Percentiles rank a stretch among this genome's conserved stretches.
Evolutionary conservation across 1,284 basidiomycete genomes (phyloP).

Genomic region (Trichosporon ovoides): DNA sequence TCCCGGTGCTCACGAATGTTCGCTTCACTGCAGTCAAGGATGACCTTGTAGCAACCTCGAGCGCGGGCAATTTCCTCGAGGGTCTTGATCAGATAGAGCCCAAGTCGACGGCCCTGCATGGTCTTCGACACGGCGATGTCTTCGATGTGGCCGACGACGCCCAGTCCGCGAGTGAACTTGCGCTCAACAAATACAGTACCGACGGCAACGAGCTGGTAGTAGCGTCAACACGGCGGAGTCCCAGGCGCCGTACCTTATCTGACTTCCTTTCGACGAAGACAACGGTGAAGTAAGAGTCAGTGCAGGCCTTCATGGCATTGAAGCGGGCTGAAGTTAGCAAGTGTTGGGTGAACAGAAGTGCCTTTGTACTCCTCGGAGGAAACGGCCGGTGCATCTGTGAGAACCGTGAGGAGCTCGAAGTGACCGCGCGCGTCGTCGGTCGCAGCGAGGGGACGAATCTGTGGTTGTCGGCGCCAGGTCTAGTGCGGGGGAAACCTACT

Average conservation of each 20-base stretch:
- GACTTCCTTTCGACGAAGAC: constrained; percentile 72
- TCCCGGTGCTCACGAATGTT: constrained; percentile 69
- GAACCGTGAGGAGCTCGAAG: constrained; percentile 72
- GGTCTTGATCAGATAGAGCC: constrained; percentile 77
- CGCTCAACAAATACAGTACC: constrained; percentile 84
- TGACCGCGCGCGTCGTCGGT: constrained; percentile 80
- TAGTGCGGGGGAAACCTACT: constrained; percentile 17
- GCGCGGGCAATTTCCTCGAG: constrained; percentile 72
- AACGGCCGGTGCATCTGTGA: constrained; percentile 71
- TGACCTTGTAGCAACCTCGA: constrained; percentile 87
- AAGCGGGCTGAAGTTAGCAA: constrained; percentile 54
- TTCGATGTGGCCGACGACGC: constrained; percentile 88
- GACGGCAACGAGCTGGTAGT: constrained; percentile 64
- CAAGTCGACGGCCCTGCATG: constrained; percentile 81
- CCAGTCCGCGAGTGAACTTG: constrained; percentile 81
- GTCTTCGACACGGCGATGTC: constrained; percentile 88
- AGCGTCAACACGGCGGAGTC: neutral
- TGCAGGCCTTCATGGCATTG: constrained; percentile 48
- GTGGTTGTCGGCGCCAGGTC: neutral
- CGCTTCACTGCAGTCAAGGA: constrained; percentile 84
- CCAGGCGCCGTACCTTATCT: constrained; percentile 52
- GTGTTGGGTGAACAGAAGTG: neutral
- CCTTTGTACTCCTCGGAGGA: constrained; percentile 60
- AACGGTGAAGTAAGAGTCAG: constrained; percentile 72
- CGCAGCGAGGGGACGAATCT: constrained; percentile 92